Percentiles rank a stretch among this genome's conserved stretches.
Conservation (phyloP, 257 asterid genomes). For the Mitragyna speciosa region DNA sequence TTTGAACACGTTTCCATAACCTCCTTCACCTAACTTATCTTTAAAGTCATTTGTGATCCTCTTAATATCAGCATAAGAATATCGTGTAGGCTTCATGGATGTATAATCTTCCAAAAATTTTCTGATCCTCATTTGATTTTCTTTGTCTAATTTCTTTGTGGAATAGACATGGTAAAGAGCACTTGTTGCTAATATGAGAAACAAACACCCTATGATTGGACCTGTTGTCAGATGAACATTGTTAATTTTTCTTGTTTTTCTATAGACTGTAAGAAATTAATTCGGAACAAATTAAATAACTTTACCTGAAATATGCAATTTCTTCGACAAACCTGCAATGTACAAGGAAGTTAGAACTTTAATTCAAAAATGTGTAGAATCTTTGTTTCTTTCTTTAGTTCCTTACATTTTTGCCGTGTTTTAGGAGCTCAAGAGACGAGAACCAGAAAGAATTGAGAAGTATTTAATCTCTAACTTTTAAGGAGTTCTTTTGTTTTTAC, state of each 20-base stretch:
- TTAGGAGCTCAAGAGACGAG: too few relatives aligned
- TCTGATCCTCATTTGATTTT: not conserved
- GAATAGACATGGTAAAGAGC: not conserved
- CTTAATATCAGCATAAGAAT: conserved; percentile 6
- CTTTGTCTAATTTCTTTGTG: not conserved
- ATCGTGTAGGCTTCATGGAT: not conserved
- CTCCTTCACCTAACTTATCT: conserved; percentile 45
- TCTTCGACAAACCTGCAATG: not conserved
- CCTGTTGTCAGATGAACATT: too few relatives aligned
- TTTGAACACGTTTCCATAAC: conserved; percentile 41
- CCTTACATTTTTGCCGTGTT: not conserved
- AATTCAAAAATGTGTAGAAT: not conserved
- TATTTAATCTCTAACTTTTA: too few relatives aligned
- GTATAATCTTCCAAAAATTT: not conserved
- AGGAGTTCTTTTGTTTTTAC: too few relatives aligned
- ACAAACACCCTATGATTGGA: too few relatives aligned
- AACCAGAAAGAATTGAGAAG: too few relatives aligned
- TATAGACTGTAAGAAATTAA: not conserved
- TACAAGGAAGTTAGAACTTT: too few relatives aligned
- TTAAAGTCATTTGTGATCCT: too few relatives aligned
- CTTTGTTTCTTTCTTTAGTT: too few relatives aligned
- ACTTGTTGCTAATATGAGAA: too few relatives aligned
- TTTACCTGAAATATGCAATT: not conserved
- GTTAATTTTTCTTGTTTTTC: too few relatives aligned
- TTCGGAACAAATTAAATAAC: not conserved